Base-by-base conservation (phyloP, 441 rosid genomes). In the Pelargonium myrrhifolium region DNA sequence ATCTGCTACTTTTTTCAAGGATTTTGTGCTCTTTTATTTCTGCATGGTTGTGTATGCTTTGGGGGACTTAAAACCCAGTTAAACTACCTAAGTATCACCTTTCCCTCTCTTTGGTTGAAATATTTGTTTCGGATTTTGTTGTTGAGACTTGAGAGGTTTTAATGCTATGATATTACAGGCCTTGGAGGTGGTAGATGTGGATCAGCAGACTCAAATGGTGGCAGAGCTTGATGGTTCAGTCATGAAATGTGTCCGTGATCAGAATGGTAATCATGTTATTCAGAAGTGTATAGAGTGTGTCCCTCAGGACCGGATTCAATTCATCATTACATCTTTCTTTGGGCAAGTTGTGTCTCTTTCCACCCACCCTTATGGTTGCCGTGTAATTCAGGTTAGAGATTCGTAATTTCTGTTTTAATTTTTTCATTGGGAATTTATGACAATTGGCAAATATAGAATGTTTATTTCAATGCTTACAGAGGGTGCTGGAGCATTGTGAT, bases 261-360 rank as follows among this genome's bases (percentile, higher is more conserved):
- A 90, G 81, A 90, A 90, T 75, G 97, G 97, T 56, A 90, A 90
- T 81, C 97, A 90, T 77, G 97, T 89, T 31, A 82, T 90, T 73
- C 93, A 87, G 78, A 89, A 85, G 84, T 87, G 96, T 53, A 90
- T 90, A 2, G 93, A 90, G 73, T 89, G 97, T 73, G 82, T 86
- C 72, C 97, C 97, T 20, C 96, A 90, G 80, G 97, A 87, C 22
- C 82, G 77, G 65, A 86, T 90, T 26, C 83, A 81, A 35, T 88
- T 88, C 62, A 86, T 90, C 40, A 80, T 90, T 62, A 71, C 89
- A 1, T 86, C 87, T 8, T 89, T 90, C 84, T 90, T 81, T 68
- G 89, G 84, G 66, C 89, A 89, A 79, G 93, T 89, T 69, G 88
- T 87, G 75, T 76, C 68, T 56, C 87, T 90, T 72, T 90, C 97